Conservation (phyloP, 495 filamentous ascomycete species). For the Tirmania nivea region DNA sequence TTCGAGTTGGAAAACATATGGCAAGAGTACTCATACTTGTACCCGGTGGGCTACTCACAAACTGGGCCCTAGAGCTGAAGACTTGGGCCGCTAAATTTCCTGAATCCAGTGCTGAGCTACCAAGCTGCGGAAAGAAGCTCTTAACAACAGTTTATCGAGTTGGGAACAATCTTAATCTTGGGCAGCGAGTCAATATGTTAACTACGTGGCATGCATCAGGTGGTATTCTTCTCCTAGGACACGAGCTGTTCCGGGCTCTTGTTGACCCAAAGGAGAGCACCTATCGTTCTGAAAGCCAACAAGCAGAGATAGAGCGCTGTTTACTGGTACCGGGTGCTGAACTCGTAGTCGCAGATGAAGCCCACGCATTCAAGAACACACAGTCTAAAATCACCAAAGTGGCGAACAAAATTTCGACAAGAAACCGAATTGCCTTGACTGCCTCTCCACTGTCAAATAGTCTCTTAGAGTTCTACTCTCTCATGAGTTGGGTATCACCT, state of each 20-base stretch:
- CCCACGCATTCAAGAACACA: slow-evolving; percentile 54
- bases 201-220: not conserved
- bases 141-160: not conserved
- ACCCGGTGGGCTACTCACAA: not conserved
- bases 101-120: not conserved
- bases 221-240: not conserved
- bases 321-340: slow-evolving; percentile 26
- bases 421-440: slow-evolving; percentile 62
- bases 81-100: not conserved
- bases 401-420: slow-evolving; percentile 37
- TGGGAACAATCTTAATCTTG: not conserved
- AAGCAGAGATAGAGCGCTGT: not conserved
- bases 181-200: not conserved
- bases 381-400: slow-evolving; percentile 29
- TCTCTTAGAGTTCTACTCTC: slow-evolving; percentile 56
- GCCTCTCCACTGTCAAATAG: slow-evolving; percentile 74
- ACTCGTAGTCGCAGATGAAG: slow-evolving; percentile 71
- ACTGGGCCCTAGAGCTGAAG: not conserved
- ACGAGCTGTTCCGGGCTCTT: not conserved
- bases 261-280: not conserved
- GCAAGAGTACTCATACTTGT: not conserved
- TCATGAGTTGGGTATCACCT: slow-evolving; percentile 58
- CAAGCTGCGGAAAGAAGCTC: not conserved
- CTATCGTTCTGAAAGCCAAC: not conserved
- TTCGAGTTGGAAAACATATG: not conserved